Evolutionary conservation across 2,329 filamentous ascomycete genomes (phyloP), one percentile per base, ranked within the genome.

Genomic region (Corinectria fuckeliana): DNA sequence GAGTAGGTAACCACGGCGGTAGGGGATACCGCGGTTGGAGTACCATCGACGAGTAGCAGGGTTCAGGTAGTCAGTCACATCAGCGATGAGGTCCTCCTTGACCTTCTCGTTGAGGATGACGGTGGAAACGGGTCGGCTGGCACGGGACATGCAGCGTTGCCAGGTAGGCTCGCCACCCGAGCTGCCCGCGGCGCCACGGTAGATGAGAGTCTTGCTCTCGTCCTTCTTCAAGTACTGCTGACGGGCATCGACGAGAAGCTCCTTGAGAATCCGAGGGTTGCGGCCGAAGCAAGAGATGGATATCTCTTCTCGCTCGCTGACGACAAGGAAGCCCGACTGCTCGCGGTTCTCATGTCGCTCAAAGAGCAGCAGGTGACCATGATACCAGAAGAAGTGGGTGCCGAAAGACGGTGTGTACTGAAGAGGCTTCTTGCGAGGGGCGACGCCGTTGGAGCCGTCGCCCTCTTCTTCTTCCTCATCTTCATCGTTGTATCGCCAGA

Each of bases 1-100:
- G 14, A 96, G 86, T 0, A 96, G 83, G 69, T 95, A 96, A 0
- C 92, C 93, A 4, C 92, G 84, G 13, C 92, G 85, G 72, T 96
- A 96, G 0, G 93, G 92, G 26, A 96, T 94, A 1, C 92, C 92
- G 6, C 92, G 84, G 65, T 91, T 90, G 0, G 88, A 83, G 72
- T 97, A 96, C 91, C 92, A 96, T n/a, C 87, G 81, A 42, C 85
- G 80, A 0, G 87, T 89, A 11, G 79, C 75, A 0, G 86, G 86
- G 61, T 86, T 79, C 32, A 90, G 81, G 68, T 90, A 90, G 66
- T 89, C 86, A 23, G 78, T 79, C 28, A 88, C 82, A 66, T 90
- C 88, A 39, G 81, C 79, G 47, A 90, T 78, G 11, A 90, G 78
- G 2, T 82, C 79, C 60, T 81, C 73, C 78, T 90, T 90, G 47